A percentile compares a stretch with the other conserved stretches of the same genome.
Conservation (phyloP, 2,329 filamentous ascomycete species). For the Cladosporium sphaerospermum region DNA sequence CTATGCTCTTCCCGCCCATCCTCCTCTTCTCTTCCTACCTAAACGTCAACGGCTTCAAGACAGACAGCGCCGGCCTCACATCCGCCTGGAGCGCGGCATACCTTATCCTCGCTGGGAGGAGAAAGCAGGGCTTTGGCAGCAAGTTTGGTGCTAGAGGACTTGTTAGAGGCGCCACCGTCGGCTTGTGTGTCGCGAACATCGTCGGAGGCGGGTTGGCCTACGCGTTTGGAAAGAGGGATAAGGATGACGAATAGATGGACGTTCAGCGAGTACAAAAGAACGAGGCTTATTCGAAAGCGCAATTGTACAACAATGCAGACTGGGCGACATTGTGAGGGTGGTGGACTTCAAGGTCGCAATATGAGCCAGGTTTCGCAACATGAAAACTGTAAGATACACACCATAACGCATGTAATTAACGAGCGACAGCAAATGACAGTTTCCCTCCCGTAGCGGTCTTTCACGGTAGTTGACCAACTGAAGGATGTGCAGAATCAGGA, state of each 20-base stretch:
- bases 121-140: conserved; percentile 44
- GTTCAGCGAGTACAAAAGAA: background rate
- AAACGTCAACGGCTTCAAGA: conserved; percentile 56
- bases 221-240: conserved; percentile 42
- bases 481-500: too few relatives aligned
- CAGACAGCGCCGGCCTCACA: conserved; percentile 57
- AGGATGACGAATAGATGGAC: conserved; percentile 24
- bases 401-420: background rate
- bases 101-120: conserved; percentile 53
- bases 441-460: too few relatives aligned
- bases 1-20: conserved; percentile 61
- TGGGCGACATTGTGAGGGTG: background rate
- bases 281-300: background rate
- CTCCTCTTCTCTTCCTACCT: conserved; percentile 61
- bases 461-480: too few relatives aligned
- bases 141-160: conserved; percentile 47
- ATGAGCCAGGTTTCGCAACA: too few relatives aligned
- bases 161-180: conserved; percentile 48
- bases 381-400: background rate
- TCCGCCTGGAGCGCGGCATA: conserved; percentile 62
- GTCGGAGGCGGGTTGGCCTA: conserved; percentile 48
- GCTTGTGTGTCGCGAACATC: conserved; percentile 45
- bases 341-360: too few relatives aligned
- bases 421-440: background rate
- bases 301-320: background rate